These are phyloP conservation scores for Malassezia dermatis DNA, from an alignment of 1,284 basidiomycete genomes.

Conservation along the genomic window DNA sequence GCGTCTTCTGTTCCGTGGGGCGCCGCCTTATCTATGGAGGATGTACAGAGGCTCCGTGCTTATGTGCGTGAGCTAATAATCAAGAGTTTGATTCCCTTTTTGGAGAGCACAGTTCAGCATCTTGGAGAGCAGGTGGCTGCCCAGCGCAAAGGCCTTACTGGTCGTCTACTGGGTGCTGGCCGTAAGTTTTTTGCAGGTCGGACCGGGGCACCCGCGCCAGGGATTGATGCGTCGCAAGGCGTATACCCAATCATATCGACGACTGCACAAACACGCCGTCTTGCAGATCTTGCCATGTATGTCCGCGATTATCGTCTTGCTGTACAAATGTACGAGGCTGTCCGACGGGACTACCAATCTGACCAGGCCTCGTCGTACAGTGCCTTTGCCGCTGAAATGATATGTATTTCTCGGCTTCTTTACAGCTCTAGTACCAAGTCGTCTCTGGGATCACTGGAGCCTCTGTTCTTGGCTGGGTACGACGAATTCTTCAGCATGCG, in stretches of 20 bases:
- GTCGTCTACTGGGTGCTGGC: slow-evolving; percentile 57
- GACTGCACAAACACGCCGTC: slow-evolving; percentile 54
- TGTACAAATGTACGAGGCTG: slow-evolving; percentile 68
- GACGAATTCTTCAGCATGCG: not conserved
- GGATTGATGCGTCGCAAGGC: slow-evolving; percentile 17
- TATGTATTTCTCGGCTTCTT: not conserved
- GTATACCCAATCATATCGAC: slow-evolving; percentile 51
- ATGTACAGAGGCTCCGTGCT: slow-evolving; percentile 67
- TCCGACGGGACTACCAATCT: slow-evolving; percentile 52
- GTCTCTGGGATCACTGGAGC: slow-evolving; percentile 18
- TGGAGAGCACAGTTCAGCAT: slow-evolving; percentile 83
- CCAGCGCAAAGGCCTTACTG: slow-evolving; percentile 73
- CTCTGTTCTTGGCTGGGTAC: slow-evolving; percentile 4
- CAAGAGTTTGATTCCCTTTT: slow-evolving; percentile 85
- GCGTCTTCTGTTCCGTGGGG: not conserved
- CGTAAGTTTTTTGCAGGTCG: slow-evolving; percentile 51
- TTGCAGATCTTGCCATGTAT: slow-evolving; percentile 91
- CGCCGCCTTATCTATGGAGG: slow-evolving; percentile 57
- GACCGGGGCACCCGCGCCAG: not conserved
- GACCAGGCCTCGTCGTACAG: slow-evolving; percentile 37
- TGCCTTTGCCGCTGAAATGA: slow-evolving; percentile 34
- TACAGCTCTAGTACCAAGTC: not conserved
- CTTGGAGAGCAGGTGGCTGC: slow-evolving; percentile 85
- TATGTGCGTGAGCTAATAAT: slow-evolving; percentile 82
- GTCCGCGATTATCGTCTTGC: slow-evolving; percentile 82